A percentile compares a stretch with the other conserved stretches of the same genome.
Evolutionary conservation across 768 basidiomycete species (phyloP).

Genomic region (Rhizopogon rudus): DNA sequence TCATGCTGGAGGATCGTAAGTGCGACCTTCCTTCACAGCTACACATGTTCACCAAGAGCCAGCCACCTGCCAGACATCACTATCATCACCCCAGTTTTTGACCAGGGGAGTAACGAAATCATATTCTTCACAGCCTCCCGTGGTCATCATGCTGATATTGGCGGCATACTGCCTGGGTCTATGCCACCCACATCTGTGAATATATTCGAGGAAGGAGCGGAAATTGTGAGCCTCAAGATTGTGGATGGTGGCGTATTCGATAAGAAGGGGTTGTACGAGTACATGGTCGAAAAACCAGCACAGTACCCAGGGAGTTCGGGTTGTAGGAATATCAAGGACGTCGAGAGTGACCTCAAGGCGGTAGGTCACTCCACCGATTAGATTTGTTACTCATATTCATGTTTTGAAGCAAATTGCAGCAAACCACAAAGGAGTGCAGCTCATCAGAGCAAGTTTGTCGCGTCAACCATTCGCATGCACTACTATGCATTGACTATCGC

Average conservation of each 20-base stretch:
- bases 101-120: constrained; percentile 56
- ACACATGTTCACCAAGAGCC: neutral
- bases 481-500: constrained; percentile 3
- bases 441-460: constrained; percentile 72
- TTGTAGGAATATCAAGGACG: constrained; percentile 81
- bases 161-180: constrained; percentile 87
- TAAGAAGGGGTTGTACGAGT: constrained; percentile 62
- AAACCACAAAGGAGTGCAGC: constrained; percentile 86
- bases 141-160: constrained; percentile 93
- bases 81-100: constrained; percentile 89
- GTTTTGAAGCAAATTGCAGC: constrained; percentile 79
- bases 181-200: constrained; percentile 94
- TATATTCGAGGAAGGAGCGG: constrained; percentile 92
- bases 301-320: constrained; percentile 83
- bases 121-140: constrained; percentile 93
- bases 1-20: constrained; percentile 82
- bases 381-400: neutral
- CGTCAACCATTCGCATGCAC: neutral
- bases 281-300: constrained; percentile 80
- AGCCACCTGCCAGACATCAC: constrained; percentile 87
- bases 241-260: constrained; percentile 82
- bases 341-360: constrained; percentile 89
- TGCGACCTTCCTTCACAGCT: constrained; percentile 17
- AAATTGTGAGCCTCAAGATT: constrained; percentile 89
- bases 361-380: constrained; percentile 36